Base-by-base conservation (phyloP, 495 filamentous ascomycete genomes). In the Xylaria scruposa region DNA sequence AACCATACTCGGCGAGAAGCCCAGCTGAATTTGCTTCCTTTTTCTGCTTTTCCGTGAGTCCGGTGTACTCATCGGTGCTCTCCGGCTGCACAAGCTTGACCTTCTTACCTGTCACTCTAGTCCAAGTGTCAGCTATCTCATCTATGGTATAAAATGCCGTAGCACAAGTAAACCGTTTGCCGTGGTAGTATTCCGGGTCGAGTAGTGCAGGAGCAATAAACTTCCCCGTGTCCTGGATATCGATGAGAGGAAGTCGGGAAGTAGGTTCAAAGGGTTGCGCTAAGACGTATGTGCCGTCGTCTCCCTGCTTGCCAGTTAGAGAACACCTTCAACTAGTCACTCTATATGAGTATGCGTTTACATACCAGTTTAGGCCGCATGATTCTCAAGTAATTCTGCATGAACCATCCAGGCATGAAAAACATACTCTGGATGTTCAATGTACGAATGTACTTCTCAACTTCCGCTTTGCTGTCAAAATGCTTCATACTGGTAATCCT, bases 31-130 rank as follows among this genome's bases (percentile, higher is more conserved):
- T 8, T 31, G 9, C 12, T 17, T 56, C 26, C 6, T 56, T 56
- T 56, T 56, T 56, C 53, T 56, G 53, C 29, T 56, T 12, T 31
- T 56, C 53, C 1, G 53, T 17, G 53, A 56, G 53, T 56, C 53
- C 53, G 15, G 26, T 56, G 0, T 31, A 56, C 24, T 56, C 53
- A 56, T 26, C 53, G 15, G 26, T 13, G 26, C 4, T 31, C 15
- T 21, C 26, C 5, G 24, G 10, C 17, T 31, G 53, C 15, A 7
- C 4, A 6, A 56, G 10, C 12, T 7, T 56, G 53, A 56, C 26
- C 53, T 56, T 56, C 53, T 31, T 31, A 17, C 53, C 53, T 10
- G 53, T 56, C 26, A 31, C 53, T 31, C 29, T 31, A 0, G 53
- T 56, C 53, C 26, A 56, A 56, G 26, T 31, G 6, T 56, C 53